Conservation (phyloP, 2,329 filamentous ascomycete species). For the Shiraia bambusicola region DNA sequence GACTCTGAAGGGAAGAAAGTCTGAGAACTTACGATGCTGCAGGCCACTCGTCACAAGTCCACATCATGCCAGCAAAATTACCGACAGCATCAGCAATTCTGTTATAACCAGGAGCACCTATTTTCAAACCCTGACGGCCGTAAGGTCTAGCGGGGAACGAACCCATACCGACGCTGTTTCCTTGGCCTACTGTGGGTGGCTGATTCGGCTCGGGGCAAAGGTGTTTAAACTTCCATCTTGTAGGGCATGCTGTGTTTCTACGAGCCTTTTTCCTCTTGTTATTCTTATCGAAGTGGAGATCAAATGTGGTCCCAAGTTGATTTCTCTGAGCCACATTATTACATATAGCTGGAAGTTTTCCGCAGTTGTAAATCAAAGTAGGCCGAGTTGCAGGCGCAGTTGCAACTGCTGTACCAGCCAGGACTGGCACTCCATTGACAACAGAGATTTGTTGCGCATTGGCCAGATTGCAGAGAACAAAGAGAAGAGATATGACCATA, state of each 20-base stretch:
- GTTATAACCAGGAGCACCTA: neutral
- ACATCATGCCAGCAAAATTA: constrained; percentile 1
- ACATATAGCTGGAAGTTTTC: constrained; percentile 1
- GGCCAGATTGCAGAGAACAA: neutral
- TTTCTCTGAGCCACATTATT: neutral
- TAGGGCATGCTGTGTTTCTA: neutral
- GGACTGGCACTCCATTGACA: neutral
- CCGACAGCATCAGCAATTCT: neutral
- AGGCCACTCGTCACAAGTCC: constrained; percentile 1
- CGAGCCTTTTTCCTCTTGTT: neutral
- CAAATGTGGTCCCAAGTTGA: neutral
- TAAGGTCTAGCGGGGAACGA: neutral
- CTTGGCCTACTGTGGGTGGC: neutral
- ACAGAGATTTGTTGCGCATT: neutral
- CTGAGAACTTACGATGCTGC: neutral
- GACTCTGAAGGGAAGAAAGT: neutral
- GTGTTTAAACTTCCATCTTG: neutral
- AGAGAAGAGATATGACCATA: neutral
- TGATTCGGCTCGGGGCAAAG: neutral
- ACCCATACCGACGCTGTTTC: neutral
- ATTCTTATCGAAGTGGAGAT: neutral
- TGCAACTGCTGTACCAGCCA: neutral
- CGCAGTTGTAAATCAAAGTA: constrained; percentile 1
- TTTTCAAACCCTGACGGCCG: neutral
- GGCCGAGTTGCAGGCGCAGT: neutral